A percentile compares a stretch with the other conserved stretches of the same genome.
Conservation (phyloP, 257 asterid genomes). For the Anisodus tanguticus region DNA sequence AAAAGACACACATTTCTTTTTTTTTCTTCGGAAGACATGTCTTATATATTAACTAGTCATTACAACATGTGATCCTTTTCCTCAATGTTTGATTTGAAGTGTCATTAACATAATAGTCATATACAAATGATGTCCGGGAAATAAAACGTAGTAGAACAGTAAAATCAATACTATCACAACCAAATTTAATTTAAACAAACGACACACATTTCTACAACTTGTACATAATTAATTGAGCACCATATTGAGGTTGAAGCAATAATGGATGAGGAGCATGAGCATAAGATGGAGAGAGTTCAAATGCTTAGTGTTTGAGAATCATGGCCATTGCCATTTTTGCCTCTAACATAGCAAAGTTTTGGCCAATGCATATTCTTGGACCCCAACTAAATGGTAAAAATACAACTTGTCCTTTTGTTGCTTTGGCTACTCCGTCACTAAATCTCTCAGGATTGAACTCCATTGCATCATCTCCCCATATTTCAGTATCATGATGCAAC, state of each 20-base stretch:
- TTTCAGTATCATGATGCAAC: conserved; percentile 35
- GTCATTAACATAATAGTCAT: no score
- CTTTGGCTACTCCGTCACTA: conserved; percentile 37
- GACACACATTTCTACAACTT: conserved; percentile 6
- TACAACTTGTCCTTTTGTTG: conserved; percentile 35
- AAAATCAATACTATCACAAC: no score
- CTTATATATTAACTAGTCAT: no score
- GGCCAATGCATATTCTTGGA: conserved; percentile 38
- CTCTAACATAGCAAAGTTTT: conserved; percentile 36
- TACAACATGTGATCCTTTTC: no score
- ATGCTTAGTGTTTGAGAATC: conserved; percentile 30
- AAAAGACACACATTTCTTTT: not conserved
- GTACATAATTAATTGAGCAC: conserved; percentile 37
- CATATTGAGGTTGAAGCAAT: conserved; percentile 35
- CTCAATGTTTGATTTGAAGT: no score
- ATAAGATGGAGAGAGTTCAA: conserved; percentile 36
- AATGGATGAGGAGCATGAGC: conserved; percentile 36
- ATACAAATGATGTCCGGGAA: no score
- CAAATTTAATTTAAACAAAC: no score
- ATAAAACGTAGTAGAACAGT: no score
- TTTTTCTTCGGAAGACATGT: no score
- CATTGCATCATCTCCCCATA: conserved; percentile 41
- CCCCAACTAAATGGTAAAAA: conserved; percentile 39
- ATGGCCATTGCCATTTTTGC: conserved; percentile 33
- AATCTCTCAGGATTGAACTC: conserved; percentile 43